A percentile compares a stretch with the other conserved stretches of the same genome.
phyloP scores from a whole-genome alignment of 257 asterid species.

The Misopates orontium region DNA sequence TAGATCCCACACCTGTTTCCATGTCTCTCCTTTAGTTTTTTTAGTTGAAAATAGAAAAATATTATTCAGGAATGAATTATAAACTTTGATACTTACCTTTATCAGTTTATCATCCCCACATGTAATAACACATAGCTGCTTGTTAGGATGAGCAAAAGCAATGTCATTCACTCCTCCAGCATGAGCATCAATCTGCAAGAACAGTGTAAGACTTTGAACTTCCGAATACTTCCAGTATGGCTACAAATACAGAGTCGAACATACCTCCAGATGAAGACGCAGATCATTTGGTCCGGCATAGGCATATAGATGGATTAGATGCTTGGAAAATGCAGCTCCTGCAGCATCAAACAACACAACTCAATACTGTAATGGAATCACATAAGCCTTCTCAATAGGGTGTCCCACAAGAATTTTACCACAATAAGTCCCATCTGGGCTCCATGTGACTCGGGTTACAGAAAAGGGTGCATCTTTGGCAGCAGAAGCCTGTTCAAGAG shows the following conservation, averaged over 20 bases:
- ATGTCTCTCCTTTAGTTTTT: constrained; percentile 39
- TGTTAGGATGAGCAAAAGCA: constrained; percentile 94
- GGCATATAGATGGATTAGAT: constrained; percentile 85
- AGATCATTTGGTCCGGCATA: constrained; percentile 81
- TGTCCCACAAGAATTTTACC: constrained; percentile 50
- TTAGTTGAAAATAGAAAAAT: constrained; percentile 11
- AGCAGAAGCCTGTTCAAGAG: constrained; percentile 72
- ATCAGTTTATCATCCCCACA: constrained; percentile 98
- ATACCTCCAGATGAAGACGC: constrained; percentile 90
- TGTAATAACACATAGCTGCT: constrained; percentile 83
- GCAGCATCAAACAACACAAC: constrained; percentile 35
- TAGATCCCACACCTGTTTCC: constrained; percentile 94
- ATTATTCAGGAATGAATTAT: constrained; percentile 9
- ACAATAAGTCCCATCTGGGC: constrained; percentile 86
- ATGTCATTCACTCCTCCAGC: constrained; percentile 88
- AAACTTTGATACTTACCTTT: constrained; percentile 54
- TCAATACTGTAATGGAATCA: constrained; percentile 26
- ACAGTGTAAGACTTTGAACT: constrained; percentile 28
- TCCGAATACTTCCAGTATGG: constrained; percentile 19
- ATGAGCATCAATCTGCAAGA: constrained; percentile 88
- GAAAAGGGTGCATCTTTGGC: constrained; percentile 87
- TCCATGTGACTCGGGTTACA: constrained; percentile 88
- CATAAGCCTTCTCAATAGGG: constrained; percentile 2
- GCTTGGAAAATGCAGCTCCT: constrained; percentile 97
- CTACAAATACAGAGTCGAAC: constrained; percentile 18